Conservation (phyloP, 257 asterid species). For the Penstemon newberryi region DNA sequence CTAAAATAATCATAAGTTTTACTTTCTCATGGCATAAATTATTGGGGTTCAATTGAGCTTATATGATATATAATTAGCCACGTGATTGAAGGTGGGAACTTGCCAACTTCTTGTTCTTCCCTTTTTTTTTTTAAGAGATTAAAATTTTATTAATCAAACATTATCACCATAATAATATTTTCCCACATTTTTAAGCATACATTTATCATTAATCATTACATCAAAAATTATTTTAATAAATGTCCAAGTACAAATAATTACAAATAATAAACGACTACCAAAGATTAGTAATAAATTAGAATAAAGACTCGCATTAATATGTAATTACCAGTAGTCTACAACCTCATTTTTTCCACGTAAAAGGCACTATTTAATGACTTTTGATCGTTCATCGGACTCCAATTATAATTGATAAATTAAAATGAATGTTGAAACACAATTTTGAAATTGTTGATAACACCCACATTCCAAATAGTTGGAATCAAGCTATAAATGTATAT, state of each 20-base stretch:
- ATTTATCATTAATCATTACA: no score
- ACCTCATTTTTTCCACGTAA: no score
- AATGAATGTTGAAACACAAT: neutral
- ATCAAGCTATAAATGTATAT: neutral
- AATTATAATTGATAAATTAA: neutral
- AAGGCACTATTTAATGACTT: no score
- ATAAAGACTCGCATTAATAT: neutral
- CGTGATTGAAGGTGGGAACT: slow-evolving; percentile 41
- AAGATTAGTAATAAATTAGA: neutral
- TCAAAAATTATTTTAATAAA: no score
- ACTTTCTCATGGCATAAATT: slow-evolving; percentile 27
- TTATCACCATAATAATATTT: no score
- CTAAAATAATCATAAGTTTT: slow-evolving; percentile 10
- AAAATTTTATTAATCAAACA: no score
- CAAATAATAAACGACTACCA: no score
- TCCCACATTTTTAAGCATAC: no score
- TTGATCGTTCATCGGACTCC: neutral
- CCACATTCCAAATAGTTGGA: neutral
- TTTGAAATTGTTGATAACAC: neutral
- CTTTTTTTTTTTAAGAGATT: neutral
- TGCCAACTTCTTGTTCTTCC: slow-evolving; percentile 26
- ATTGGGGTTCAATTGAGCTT: slow-evolving; percentile 35
- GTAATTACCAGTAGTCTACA: no score
- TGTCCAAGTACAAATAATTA: no score
- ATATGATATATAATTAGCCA: slow-evolving; percentile 32